Evolutionary conservation across 371 early-diverging fungal species (phyloP), one percentile per base, ranked within the genome.

Genomic region (Syncephalis fuscata): DNA sequence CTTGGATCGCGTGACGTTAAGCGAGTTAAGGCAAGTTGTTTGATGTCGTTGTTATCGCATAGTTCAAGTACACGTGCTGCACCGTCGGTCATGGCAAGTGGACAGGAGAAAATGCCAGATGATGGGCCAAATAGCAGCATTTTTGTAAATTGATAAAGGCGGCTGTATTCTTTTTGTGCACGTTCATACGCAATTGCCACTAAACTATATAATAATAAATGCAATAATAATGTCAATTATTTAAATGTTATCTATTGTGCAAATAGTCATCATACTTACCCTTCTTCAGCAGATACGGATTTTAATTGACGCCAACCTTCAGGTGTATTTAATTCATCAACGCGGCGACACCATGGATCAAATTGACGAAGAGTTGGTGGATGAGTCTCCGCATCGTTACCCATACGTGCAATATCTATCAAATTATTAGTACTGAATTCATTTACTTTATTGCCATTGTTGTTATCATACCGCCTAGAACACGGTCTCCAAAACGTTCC

Each of bases 1-100:
- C 48, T 52, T 7, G 79, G 78, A 50, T 78, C 74, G 9, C 79
- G 73, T 26, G 70, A 52, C 2, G 51, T 70, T 22, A 78, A 52
- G 1, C 62, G 64, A 15, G 53, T n/a, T 44, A 55, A 68, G 22
- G 59, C 65, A 9, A 50, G 53, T 2, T 63, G 51, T 38, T 73
- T 78, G 68, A 73, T 61, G 39, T 69, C 65, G 25, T 62, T 49
- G 1, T 64, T 66, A 3, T 74, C 75, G 10, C 60, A 44, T 16
- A 78, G 43, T 41, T 75, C 77, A 39, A 78, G 48, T 1, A 76
- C 64, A 45, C 74, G 70, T 15, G 78, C 71, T 25, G 73, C 75
- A 14, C 82, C 80, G 54, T 78, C 79, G 0, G 82, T 78, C 80
- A 82, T 80, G 26, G 77, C 71, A 17, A 82, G 61, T 19, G 82